Evolutionary conservation across 164 flowering plant species (phyloP).

Genomic region (Tetrastigma voinierianum): DNA sequence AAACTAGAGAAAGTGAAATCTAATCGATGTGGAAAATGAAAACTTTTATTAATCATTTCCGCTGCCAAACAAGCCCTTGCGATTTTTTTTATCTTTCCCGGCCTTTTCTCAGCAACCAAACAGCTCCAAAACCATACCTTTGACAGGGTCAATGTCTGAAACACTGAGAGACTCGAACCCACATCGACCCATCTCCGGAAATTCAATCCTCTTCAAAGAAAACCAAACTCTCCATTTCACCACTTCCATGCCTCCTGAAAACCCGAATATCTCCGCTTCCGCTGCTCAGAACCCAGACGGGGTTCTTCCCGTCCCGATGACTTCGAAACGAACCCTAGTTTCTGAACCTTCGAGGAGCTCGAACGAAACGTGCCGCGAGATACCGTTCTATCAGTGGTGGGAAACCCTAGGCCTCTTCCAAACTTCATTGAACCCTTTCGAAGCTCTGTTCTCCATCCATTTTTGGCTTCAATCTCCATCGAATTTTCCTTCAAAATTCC

Average conservation of each 20-base stretch:
- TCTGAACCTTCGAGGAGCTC: conserved; percentile 16
- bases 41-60: too few relatives aligned
- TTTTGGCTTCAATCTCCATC: conserved; percentile 64
- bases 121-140: conserved; percentile 57
- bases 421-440: conserved; percentile 25
- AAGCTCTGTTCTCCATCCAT: conserved; percentile 40
- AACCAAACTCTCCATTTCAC: conserved; percentile 53
- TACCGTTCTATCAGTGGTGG: conserved; percentile 50
- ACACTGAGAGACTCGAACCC: conserved; percentile 35
- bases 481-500: neutral
- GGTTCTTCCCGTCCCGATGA: conserved; percentile 75
- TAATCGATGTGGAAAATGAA: too few relatives aligned
- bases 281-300: conserved; percentile 57
- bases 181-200: conserved; percentile 12
- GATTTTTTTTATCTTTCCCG: too few relatives aligned
- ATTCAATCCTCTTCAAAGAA: conserved; percentile 27
- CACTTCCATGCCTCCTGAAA: conserved; percentile 51
- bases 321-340: conserved; percentile 48
- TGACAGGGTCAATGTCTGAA: conserved; percentile 59
- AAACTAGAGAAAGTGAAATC: too few relatives aligned
- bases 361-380: conserved; percentile 67
- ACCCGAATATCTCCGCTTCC: conserved; percentile 27
- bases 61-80: too few relatives aligned
- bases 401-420: conserved; percentile 54
- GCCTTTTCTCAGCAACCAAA: neutral